Percentiles rank a stretch among this genome's conserved stretches.
These are phyloP conservation scores for Pyrenula massariospora DNA, from an alignment of 495 filamentous ascomycete species.

Conservation along the genomic window DNA sequence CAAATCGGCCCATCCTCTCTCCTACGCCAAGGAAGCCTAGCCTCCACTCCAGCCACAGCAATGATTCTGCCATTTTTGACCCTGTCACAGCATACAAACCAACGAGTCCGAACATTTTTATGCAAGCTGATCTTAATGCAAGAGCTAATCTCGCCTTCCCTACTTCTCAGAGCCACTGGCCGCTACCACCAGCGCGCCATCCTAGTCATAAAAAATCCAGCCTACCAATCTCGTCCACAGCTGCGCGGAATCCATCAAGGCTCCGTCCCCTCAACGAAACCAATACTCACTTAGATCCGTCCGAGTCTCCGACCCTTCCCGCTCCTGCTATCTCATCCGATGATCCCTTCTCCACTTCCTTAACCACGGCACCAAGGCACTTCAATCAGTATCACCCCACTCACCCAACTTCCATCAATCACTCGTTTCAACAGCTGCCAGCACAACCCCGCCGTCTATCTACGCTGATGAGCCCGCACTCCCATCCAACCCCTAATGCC, in stretches of 20 bases:
- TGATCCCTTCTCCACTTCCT: background rate
- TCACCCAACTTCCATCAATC: background rate
- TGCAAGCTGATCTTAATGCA: background rate
- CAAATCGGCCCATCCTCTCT: background rate
- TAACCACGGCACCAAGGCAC: background rate
- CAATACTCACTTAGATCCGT: background rate
- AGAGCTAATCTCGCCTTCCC: background rate
- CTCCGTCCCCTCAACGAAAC: background rate
- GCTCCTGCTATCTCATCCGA: background rate
- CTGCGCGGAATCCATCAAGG: background rate
- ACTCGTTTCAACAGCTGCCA: background rate
- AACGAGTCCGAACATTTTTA: background rate
- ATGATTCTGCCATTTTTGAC: background rate
- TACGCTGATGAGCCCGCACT: background rate
- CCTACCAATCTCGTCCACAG: background rate
- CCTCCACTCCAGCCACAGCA: background rate
- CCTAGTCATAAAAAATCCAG: background rate
- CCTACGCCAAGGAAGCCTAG: background rate
- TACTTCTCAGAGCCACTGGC: background rate
- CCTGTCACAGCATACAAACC: background rate
- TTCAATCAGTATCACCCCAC: background rate
- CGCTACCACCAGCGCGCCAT: background rate
- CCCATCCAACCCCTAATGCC: background rate
- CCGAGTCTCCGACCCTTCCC: background rate
- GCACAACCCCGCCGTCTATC: background rate